These are phyloP conservation scores for Aureobasidium musti DNA, from an alignment of 2,329 filamentous ascomycete species.

Conservation along the genomic window DNA sequence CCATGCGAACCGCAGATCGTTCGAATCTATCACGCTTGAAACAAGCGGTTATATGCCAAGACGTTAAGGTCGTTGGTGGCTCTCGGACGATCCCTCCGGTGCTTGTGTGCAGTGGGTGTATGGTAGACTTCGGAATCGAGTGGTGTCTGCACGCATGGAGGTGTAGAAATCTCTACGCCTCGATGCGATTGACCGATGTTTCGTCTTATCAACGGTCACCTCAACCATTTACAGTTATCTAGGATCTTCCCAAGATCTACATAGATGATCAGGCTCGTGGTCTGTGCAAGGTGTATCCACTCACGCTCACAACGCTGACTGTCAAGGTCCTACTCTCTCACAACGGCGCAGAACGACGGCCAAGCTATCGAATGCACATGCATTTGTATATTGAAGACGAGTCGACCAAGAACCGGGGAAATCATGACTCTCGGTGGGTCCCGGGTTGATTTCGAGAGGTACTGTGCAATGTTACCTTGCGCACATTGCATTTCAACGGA, in stretches of 20 bases:
- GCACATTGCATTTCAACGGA: neutral
- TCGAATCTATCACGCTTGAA: neutral
- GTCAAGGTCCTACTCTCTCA: neutral
- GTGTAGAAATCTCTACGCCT: neutral
- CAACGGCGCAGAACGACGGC: neutral
- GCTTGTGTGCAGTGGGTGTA: neutral
- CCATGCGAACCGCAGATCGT: neutral
- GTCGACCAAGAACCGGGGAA: neutral
- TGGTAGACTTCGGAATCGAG: neutral
- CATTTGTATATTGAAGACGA: neutral
- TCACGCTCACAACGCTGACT: neutral
- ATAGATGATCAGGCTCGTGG: neutral
- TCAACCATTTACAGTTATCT: slow-evolving; percentile 22
- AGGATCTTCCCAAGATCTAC: slow-evolving; percentile 16
- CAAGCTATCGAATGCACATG: neutral
- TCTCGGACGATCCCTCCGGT: neutral
- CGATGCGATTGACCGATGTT: slow-evolving; percentile 9
- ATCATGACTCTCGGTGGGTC: neutral
- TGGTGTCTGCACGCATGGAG: neutral
- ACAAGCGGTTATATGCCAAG: neutral
- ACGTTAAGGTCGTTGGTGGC: neutral
- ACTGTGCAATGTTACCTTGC: neutral
- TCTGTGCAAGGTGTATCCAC: neutral
- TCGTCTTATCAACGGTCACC: slow-evolving; percentile 18
- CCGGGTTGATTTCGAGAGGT: neutral